Evolutionary conservation across 495 filamentous ascomycete species (phyloP), one percentile per base, ranked within the genome.

Genomic region (Penicillium longicatenatum): DNA sequence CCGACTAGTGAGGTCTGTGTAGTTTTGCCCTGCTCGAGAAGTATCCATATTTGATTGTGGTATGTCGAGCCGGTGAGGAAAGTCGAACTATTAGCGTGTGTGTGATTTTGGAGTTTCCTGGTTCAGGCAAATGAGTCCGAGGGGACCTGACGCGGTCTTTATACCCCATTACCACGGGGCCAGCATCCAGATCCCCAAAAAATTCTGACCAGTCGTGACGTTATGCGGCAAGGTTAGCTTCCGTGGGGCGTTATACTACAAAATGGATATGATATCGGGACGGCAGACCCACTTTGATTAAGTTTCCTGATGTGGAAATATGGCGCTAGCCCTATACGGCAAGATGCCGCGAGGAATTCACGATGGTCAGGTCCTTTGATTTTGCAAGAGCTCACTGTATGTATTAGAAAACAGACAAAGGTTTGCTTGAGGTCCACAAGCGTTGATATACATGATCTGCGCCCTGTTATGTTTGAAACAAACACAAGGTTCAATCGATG

Each of bases 341-440:
- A 74, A 71, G 60, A 73, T 75, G 61, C 62, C 48, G 59, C 73
- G 73, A 70, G 19, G 20, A 42, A 41, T 33, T 35, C 39, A 44
- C 7, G 44, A 10, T 16, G 30, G 41, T 39, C 21, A 12, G 4
- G 35, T 14, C n/a, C n/a, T n/a, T n/a, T 26, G 35, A 39, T 39
- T 14, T 14, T 39, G n/a, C 10, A 8, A 2, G 16, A 12, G 35
- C 12, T 17, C n/a, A 39, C 35, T n/a, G 11, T 12, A 39, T 39
- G 35, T 11, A 17, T 14, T 9, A 14, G 19, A 4, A 12, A 14
- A 39, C 12, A 5, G 2, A n/a, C n/a, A 33, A n/a, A 16, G 10
- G 26, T 20, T 39, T 50, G 41, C 48, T 14, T n/a, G 24, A 2
- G 1, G 3, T 26, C 1, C 26, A 26, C 26, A 4, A 26, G 26